Conservation (phyloP, 306 rosid genomes). For the Abrus precatorius region DNA sequence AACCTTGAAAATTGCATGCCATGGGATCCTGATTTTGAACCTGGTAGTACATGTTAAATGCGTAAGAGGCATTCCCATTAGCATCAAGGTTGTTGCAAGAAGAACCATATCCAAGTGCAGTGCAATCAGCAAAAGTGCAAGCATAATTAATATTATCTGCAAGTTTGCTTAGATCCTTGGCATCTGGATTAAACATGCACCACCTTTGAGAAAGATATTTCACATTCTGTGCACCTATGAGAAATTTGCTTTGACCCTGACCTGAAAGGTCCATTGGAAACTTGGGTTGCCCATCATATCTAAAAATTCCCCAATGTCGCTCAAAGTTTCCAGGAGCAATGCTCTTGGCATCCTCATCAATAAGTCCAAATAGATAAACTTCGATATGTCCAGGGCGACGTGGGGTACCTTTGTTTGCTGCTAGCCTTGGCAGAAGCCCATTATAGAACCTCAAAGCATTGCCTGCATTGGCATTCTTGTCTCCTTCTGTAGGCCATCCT, state of each 20-base stretch:
- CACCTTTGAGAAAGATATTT: slow-evolving; percentile 71
- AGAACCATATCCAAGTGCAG: slow-evolving; percentile 91
- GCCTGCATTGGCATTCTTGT: slow-evolving; percentile 83
- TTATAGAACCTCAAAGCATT: slow-evolving; percentile 85
- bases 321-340: slow-evolving; percentile 89
- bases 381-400: slow-evolving; percentile 80
- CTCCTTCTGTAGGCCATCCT: slow-evolving; percentile 99
- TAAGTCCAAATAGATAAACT: slow-evolving; percentile 84
- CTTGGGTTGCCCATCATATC: slow-evolving; percentile 93
- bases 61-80: slow-evolving; percentile 91
- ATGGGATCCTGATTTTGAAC: slow-evolving; percentile 74
- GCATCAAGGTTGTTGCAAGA: slow-evolving; percentile 88
- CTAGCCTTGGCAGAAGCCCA: slow-evolving; percentile 82
- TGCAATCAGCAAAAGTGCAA: slow-evolving; percentile 84
- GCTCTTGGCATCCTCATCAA: slow-evolving; percentile 92
- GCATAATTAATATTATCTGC: slow-evolving; percentile 84
- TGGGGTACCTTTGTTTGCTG: slow-evolving; percentile 81
- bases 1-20: slow-evolving; percentile 87
- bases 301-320: slow-evolving; percentile 94
- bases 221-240: slow-evolving; percentile 72
- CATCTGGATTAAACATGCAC: slow-evolving; percentile 89
- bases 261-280: slow-evolving; percentile 81
- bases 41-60: slow-evolving; percentile 91
- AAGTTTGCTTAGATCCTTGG: slow-evolving; percentile 81
- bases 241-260: slow-evolving; percentile 74